Conservation (phyloP, 805 yeast genomes). For the Metschnikowia koreensis region DNA sequence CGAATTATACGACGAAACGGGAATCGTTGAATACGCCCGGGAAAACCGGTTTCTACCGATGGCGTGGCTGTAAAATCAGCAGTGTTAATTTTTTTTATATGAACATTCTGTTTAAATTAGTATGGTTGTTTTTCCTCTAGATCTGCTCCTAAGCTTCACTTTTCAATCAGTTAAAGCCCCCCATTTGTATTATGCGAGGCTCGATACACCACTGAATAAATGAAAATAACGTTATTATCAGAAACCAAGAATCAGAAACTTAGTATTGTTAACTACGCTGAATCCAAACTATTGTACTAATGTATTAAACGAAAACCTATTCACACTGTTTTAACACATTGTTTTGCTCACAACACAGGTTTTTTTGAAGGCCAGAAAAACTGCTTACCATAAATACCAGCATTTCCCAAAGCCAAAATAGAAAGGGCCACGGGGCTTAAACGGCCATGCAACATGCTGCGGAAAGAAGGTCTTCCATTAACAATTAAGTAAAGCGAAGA, state of each 20-base stretch:
- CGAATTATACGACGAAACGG: slow-evolving; percentile 75
- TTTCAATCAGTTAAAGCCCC: too few relatives aligned
- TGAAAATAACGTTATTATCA: too few relatives aligned
- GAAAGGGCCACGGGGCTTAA: slow-evolving; percentile 62
- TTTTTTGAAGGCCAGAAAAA: slow-evolving; percentile 49
- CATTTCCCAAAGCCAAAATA: slow-evolving; percentile 58
- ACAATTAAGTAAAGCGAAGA: slow-evolving; percentile 68
- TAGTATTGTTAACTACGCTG: too few relatives aligned
- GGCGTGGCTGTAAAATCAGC: slow-evolving; percentile 48
- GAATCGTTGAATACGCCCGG: slow-evolving; percentile 54
- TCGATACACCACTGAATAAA: too few relatives aligned
- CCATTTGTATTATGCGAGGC: too few relatives aligned
- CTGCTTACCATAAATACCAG: slow-evolving; percentile 65
- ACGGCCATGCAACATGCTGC: slow-evolving; percentile 53
- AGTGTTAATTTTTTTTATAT: not conserved
- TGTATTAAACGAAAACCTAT: not conserved
- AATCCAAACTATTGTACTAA: not conserved
- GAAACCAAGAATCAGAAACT: too few relatives aligned
- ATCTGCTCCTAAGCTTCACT: too few relatives aligned
- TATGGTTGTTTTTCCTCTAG: not conserved
- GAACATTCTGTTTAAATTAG: not conserved
- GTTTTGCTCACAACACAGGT: not conserved
- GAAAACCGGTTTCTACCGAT: slow-evolving; percentile 63
- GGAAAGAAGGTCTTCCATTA: slow-evolving; percentile 60
- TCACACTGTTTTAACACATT: not conserved